Base-by-base conservation (phyloP, 164 flowering plant species). In the Annona cherimola region DNA sequence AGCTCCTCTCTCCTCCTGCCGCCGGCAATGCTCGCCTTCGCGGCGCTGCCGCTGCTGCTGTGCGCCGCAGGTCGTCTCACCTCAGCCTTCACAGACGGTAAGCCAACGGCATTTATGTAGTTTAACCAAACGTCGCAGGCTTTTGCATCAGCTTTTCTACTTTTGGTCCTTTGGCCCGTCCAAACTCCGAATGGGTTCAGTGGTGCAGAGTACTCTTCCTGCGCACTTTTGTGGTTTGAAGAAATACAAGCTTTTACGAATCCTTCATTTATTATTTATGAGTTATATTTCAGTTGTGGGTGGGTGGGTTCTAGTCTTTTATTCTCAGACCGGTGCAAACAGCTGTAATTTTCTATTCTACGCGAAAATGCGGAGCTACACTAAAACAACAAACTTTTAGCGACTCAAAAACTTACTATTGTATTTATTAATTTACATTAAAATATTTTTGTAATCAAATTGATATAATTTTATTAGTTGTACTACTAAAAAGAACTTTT, bases 51-150 rank as follows among this genome's bases (percentile, higher is more conserved):
- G 43, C 79, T 78, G 75, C 81, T 84, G 41, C 74, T 86, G 5
- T 79, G 81, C 69, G 73, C 81, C 78, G 73, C 75, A 68, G 78
- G 74, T 69, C 68, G 76, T 43, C 67, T 68, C 54, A 77, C 80
- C 63, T 50, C 70, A 11, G 66, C 83, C 67, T 40, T 79, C 77
- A 75, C 63, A 14, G 84, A 81, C 67, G 88, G 88, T 85, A 80
- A 80, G 83, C 73, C 73, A 1, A 61, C 8, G 40, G 57, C 57
- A 50, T 4, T 50, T 50, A 8, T 16, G 57, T 50, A 16, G 20
- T 61, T 61, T 20, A 16, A 5, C 18, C 19, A 4, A 19, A 16
- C 26, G 12, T 18, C 19, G 0, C 14, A 26, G 1, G 35, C 19
- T 61, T 61, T 61, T 1, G 11, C 14, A 6, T 14, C 57, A 50